These are phyloP conservation scores for Verticillium longisporum DNA, from an alignment of 2,329 filamentous ascomycete genomes.

Conservation along the genomic window DNA sequence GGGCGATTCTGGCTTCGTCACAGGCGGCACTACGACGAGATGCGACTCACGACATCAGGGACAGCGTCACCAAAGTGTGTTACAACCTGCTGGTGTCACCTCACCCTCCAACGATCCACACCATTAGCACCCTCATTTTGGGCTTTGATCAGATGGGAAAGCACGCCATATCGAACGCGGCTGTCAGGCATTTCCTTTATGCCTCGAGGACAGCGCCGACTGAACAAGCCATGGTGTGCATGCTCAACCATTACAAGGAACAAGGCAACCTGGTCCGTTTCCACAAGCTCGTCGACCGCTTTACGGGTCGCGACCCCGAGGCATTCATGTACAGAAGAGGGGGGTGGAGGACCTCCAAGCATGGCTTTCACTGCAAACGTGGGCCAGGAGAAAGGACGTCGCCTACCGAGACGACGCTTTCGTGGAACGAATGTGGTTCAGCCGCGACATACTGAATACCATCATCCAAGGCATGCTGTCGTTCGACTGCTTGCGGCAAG, in stretches of 20 bases:
- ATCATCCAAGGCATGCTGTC: conserved; percentile 41
- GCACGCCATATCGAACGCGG: conserved; percentile 41
- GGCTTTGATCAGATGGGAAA: conserved; percentile 50
- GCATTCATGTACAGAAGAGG: conserved; percentile 30
- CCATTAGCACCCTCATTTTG: conserved; percentile 65
- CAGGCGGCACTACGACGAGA: not conserved
- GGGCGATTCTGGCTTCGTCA: conserved; percentile 2
- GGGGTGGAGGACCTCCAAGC: conserved; percentile 22
- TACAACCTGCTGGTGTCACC: conserved; percentile 61
- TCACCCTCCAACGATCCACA: conserved; percentile 59
- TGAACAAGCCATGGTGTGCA: conserved; percentile 37
- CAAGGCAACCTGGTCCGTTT: conserved; percentile 34
- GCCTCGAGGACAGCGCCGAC: conserved; percentile 38
- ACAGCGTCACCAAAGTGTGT: conserved; percentile 38
- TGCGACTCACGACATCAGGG: not conserved
- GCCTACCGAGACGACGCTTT: conserved; percentile 25
- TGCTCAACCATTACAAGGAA: conserved; percentile 43
- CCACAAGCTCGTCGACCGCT: conserved; percentile 34
- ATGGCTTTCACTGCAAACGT: conserved; percentile 17
- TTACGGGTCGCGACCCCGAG: conserved; percentile 36
- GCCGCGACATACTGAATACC: conserved; percentile 32
- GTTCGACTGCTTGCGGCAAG: conserved; percentile 37
- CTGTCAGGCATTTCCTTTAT: conserved; percentile 44
- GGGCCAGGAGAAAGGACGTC: conserved; percentile 18
- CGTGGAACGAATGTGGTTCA: conserved; percentile 31